Evolutionary conservation across 257 asterid species (phyloP), one percentile per base, ranked within the genome.

Genomic region (Nicotiana sylvestris): DNA sequence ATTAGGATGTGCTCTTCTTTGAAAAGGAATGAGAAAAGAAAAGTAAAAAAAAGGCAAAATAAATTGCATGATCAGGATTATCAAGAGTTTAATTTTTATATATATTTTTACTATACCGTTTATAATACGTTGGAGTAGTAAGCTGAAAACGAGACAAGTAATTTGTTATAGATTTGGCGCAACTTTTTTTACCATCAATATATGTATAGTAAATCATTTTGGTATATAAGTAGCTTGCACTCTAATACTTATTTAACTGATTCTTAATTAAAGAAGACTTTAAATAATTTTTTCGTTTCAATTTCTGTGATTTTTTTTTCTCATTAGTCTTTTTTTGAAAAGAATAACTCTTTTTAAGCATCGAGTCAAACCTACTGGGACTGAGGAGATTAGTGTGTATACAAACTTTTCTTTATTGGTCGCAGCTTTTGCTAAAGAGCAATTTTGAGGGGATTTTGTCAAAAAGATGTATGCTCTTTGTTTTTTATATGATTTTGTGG

Each of bases 401-500:
- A 32, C 35, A 32, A 74, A 51, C 27, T 27, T 51, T 15, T 15
- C 3, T 27, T 74, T 5, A 5, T n/a, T 12, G 27, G 27, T 49
- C 27, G 62, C 5, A 53, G 57, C 62, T 49, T 76, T 76, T 51
- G 64, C 29, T 51, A 76, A 27, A 51, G 16, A 27, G 80, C 16
- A 76, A 76, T 7, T 25, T 68, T 76, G 64, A 6, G 80, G 80
- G 53, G 62, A 74, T 49, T 46, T 74, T 74, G 16, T 74, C 62
- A 74, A 74, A 49, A 49, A 25, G 4, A 53, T 4, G 5, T 53
- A 15, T 53, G 18, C 58, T 29, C 30, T 53, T 53, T 53, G 51
- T 43, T 9, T 43, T 43, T 53, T 53, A 53, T 15, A 1, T 11
- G 58, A 15, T 10, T 46, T 74, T 70, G 56, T n/a, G 18, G 77